Base-by-base conservation (phyloP, 2,329 filamentous ascomycete species). In the Pyrenophora tritici-repentis region DNA sequence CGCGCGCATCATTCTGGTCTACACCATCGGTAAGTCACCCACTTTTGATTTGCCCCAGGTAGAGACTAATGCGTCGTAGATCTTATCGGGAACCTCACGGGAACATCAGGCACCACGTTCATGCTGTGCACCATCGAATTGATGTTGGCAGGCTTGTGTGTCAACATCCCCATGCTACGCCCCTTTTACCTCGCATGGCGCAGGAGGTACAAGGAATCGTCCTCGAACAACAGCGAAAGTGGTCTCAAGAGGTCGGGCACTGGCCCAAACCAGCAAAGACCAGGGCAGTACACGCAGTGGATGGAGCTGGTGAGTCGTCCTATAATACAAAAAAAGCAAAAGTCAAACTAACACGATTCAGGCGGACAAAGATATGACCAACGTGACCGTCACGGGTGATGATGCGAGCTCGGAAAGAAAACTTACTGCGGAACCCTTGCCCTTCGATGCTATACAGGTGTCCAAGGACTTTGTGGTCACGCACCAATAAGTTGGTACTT, bases 101-200 rank as follows among this genome's bases (percentile, higher is more conserved):
- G 61, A 35, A 63, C 61, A 10, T 61, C 59, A 2, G 55, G 59
- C 10, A 63, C 55, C 2, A 63, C 61, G 1, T 63, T 63, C 45
- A 63, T 63, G 61, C 52, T 63, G 24, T 61, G 57, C 38, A 59
- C 53, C 8, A 44, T 63, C 26, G 61, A 63, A 42, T 53, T 63
- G 36, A 62, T 63, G 61, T 35, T 63, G 14, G 59, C 61, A 8
- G 57, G 59, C 26, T 51, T 63, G 4, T 63, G 59, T 40, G 61
- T 62, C 47, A 63, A 63, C 44, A 63, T 63, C 14, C 61, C 61
- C 13, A 61, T 62, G 61, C 48, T 63, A 8, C 59, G 59, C 2
- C 61, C 61, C 2, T 63, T 62, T 41, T 63, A 62, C 38, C 50
- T 62, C 22, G 57, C 50, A 9, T 54, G 53, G 45, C 58, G 61